Evolutionary conservation across 352 stramenopile genomes (phyloP).

Genomic region (Pythium phragmiticola): DNA sequence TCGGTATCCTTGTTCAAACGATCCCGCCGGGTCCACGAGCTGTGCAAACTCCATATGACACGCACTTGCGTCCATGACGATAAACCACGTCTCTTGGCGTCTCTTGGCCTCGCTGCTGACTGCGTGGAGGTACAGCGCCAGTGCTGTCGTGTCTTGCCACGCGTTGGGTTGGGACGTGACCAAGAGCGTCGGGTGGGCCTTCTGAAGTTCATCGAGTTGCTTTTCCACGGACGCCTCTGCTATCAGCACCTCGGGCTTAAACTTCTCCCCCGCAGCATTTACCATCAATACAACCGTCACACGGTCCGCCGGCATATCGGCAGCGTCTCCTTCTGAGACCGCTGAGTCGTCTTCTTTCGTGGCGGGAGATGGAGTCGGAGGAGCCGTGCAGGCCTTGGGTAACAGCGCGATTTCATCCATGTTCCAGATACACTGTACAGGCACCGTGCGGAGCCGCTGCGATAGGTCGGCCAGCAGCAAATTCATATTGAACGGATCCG

Average conservation of each 20-base stretch:
- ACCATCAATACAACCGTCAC: constrained; percentile 56
- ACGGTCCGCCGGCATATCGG: constrained; percentile 6
- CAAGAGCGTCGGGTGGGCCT: constrained; percentile 11
- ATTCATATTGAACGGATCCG: constrained; percentile 24
- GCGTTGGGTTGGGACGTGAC: constrained; percentile 19
- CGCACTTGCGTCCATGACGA: constrained; percentile 64
- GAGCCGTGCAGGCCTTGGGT: not conserved
- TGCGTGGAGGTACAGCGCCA: constrained; percentile 52
- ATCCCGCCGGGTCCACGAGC: constrained; percentile 53
- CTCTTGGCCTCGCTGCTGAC: constrained; percentile 59
- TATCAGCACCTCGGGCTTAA: constrained; percentile 57
- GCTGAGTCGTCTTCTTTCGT: not conserved
- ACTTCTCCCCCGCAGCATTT: constrained; percentile 64
- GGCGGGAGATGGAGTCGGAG: not conserved
- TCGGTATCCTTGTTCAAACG: constrained; percentile 56
- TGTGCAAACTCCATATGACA: constrained; percentile 65
- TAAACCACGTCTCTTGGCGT: constrained; percentile 64
- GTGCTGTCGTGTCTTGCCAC: constrained; percentile 52
- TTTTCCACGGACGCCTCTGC: constrained; percentile 18
- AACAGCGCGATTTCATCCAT: constrained; percentile 55
- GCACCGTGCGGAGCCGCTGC: constrained; percentile 44
- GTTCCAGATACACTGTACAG: constrained; percentile 70
- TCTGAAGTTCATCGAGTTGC: constrained; percentile 16
- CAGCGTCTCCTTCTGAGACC: not conserved
- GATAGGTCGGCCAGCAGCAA: constrained; percentile 44